Evolutionary conservation across 768 basidiomycete genomes (phyloP).

Genomic region (Boletus vinaceobasis): DNA sequence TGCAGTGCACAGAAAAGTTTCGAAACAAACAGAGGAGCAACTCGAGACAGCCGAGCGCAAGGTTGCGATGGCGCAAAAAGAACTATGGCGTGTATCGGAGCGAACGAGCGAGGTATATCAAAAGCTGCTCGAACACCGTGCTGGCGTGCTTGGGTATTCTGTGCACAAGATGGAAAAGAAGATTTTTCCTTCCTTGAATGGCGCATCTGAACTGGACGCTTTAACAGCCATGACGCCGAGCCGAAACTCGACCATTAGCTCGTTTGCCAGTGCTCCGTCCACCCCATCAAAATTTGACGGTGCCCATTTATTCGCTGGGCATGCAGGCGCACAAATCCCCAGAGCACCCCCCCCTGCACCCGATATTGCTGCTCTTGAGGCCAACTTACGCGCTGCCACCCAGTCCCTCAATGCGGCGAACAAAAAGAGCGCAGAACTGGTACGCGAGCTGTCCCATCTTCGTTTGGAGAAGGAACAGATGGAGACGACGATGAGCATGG

Average conservation of each 20-base stretch:
- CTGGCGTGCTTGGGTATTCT: constrained; percentile 73
- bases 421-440: constrained; percentile 59
- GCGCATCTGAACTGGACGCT: constrained; percentile 34
- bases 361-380: constrained; percentile 56
- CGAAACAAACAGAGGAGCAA: constrained; percentile 67
- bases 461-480: constrained; percentile 67
- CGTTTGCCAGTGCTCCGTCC: constrained; percentile 41
- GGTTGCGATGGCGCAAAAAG: constrained; percentile 66
- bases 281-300: constrained; percentile 71
- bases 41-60: constrained; percentile 71
- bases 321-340: constrained; percentile 59
- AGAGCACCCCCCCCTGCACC: constrained; percentile 41
- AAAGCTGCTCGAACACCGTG: constrained; percentile 75
- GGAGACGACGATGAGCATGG: constrained; percentile 61
- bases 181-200: constrained; percentile 30
- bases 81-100: constrained; percentile 65
- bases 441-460: constrained; percentile 58
- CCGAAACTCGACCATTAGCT: constrained; percentile 50
- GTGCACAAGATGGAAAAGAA: constrained; percentile 66
- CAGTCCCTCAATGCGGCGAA: constrained; percentile 55
- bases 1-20: constrained; percentile 49
- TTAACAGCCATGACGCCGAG: constrained; percentile 55
- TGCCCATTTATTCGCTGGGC: constrained; percentile 81
- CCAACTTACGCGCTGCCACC: constrained; percentile 59
- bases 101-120: constrained; percentile 60